Conservation (phyloP, 164 flowering plant species). For the Piper longum region DNA sequence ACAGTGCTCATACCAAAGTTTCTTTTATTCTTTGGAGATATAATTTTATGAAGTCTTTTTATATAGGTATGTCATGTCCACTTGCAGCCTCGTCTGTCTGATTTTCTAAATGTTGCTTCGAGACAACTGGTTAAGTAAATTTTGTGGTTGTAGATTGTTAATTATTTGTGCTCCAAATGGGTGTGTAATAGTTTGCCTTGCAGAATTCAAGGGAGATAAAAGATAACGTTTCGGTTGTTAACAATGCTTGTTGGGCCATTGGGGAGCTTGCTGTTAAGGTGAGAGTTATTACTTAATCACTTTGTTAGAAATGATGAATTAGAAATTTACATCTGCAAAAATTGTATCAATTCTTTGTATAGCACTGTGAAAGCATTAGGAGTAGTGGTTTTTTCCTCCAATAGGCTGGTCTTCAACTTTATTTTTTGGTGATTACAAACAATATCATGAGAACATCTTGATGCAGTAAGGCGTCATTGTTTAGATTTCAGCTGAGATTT, state of each 20-base stretch:
- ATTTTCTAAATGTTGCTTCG: conserved; percentile 68
- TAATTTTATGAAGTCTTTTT: conserved; percentile 1
- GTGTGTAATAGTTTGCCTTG: background rate
- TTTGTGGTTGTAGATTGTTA: background rate
- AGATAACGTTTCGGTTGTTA: conserved; percentile 83
- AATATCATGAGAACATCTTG: no score
- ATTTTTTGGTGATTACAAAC: no score
- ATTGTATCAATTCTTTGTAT: no score
- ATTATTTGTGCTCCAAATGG: background rate
- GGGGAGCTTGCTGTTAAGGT: conserved; percentile 98
- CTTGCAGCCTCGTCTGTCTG: conserved; percentile 69
- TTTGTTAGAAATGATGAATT: background rate
- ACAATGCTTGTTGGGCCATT: conserved; percentile 99
- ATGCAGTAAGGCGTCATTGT: no score
- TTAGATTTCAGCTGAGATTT: no score
- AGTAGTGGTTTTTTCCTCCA: no score
- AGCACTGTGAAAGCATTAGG: no score
- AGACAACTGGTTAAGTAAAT: conserved; percentile 58
- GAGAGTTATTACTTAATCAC: background rate
- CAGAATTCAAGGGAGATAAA: conserved; percentile 57
- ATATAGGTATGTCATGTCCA: conserved; percentile 71
- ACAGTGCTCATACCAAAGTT: background rate
- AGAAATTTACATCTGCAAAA: no score
- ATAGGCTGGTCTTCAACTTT: no score
- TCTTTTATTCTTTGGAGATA: background rate